These are phyloP conservation scores for Fusarium longipes DNA, from an alignment of 2,329 filamentous ascomycete genomes.

Conservation along the genomic window DNA sequence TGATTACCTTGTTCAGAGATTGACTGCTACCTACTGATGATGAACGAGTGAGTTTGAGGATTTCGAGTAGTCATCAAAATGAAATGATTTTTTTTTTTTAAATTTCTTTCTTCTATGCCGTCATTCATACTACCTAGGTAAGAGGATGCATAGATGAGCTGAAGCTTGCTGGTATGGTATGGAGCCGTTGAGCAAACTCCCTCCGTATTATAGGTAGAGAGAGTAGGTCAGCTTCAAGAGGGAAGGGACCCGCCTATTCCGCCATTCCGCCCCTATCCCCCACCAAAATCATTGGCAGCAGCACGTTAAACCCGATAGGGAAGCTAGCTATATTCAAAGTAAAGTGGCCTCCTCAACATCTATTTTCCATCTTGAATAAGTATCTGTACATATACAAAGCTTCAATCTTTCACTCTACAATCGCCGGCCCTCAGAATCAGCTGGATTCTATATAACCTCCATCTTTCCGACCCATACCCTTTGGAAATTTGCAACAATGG, in stretches of 20 bases:
- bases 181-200: no score
- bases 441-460: background rate
- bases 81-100: background rate
- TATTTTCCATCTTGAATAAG: conserved; percentile 20
- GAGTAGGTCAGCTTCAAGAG: no score
- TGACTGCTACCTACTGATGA: conserved; percentile 76
- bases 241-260: no score
- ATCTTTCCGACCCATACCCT: no score
- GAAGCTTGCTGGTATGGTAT: no score
- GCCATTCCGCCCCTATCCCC: conserved; percentile 7
- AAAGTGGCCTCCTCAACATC: conserved; percentile 37
- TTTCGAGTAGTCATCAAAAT: background rate
- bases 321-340: conserved; percentile 16
- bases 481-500: conserved; percentile 31
- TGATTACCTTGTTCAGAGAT: conserved; percentile 81
- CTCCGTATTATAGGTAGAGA: no score
- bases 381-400: background rate
- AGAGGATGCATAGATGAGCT: no score
- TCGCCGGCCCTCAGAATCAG: background rate
- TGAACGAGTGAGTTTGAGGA: background rate
- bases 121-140: no score
- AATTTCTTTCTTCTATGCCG: no score
- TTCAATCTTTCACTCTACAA: background rate
- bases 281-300: conserved; percentile 12
- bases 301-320: conserved; percentile 34